Evolutionary conservation across 352 stramenopile species (phyloP).

Genomic region (Globisporangium solare): DNA sequence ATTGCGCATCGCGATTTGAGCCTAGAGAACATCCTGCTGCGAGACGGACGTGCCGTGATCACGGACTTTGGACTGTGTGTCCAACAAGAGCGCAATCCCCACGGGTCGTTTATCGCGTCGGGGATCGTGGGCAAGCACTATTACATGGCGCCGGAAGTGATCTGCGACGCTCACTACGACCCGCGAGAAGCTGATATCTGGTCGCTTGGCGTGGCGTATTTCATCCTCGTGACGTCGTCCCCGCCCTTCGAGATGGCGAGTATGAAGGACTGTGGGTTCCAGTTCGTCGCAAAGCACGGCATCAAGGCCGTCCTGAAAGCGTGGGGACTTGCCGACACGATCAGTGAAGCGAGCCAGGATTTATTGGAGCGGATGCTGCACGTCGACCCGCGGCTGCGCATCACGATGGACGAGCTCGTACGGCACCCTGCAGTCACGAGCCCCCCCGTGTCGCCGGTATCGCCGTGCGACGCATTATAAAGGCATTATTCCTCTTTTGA

Average conservation of each 20-base stretch:
- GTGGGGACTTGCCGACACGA: constrained; percentile 39
- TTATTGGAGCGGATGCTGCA: constrained; percentile 74
- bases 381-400: constrained; percentile 48
- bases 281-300: constrained; percentile 73
- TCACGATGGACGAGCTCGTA: constrained; percentile 59
- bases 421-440: constrained; percentile 46
- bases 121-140: constrained; percentile 90
- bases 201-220: constrained; percentile 91
- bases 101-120: constrained; percentile 40
- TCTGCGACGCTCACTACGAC: constrained; percentile 83
- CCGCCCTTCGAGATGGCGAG: constrained; percentile 89
- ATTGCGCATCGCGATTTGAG: constrained; percentile 93
- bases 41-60: constrained; percentile 48
- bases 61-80: constrained; percentile 69
- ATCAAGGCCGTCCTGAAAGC: constrained; percentile 68
- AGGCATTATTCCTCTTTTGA: too few species aligned
- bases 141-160: constrained; percentile 97
- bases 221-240: constrained; percentile 92
- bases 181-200: constrained; percentile 91
- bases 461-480: constrained; percentile 6
- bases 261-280: constrained; percentile 83
- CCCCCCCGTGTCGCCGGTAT: constrained; percentile 11
- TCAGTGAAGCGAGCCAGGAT: constrained; percentile 57
- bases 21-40: constrained; percentile 96
- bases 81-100: constrained; percentile 27